Conservation (phyloP, 768 basidiomycete species). For the Omphalotus guepiniiformis region DNA sequence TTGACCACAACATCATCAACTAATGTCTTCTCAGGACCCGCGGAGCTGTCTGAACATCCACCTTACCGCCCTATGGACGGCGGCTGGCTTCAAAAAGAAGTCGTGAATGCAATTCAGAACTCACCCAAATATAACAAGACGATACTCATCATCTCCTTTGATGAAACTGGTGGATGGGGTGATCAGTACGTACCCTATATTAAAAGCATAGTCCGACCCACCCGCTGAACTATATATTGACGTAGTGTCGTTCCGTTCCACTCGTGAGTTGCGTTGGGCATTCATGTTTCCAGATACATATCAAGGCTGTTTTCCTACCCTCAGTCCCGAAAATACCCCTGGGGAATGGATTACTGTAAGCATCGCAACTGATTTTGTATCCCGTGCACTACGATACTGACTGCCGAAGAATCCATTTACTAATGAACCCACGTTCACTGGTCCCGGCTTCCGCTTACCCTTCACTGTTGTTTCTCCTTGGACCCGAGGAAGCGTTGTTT, state of each 20-base stretch:
- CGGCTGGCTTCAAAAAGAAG: conserved; percentile 5
- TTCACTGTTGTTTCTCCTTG: conserved; percentile 7
- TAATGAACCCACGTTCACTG: not conserved
- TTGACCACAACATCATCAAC: not conserved
- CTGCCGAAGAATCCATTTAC: conserved; percentile 2
- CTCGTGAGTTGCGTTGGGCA: not conserved
- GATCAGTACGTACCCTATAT: conserved; percentile 5
- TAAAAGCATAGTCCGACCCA: no score
- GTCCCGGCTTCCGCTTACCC: conserved; percentile 7
- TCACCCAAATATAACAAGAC: conserved; percentile 10
- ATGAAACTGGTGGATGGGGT: conserved; percentile 7
- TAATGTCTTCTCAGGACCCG: not conserved
- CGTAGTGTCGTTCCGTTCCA: conserved; percentile 4
- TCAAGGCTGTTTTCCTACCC: not conserved
- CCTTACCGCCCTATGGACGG: conserved; percentile 8
- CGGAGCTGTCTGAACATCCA: conserved; percentile 9
- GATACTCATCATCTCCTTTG: conserved; percentile 5
- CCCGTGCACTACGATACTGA: not conserved
- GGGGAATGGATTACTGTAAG: conserved; percentile 4
- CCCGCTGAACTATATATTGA: no score
- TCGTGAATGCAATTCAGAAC: conserved; percentile 4
- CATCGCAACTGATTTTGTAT: not conserved
- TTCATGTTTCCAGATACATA: not conserved
- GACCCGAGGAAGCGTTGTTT: conserved; percentile 7
- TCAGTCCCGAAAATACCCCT: conserved; percentile 1